Base-by-base conservation (phyloP, 129 eudicot genomes). In the Pulicaria dysenterica region DNA sequence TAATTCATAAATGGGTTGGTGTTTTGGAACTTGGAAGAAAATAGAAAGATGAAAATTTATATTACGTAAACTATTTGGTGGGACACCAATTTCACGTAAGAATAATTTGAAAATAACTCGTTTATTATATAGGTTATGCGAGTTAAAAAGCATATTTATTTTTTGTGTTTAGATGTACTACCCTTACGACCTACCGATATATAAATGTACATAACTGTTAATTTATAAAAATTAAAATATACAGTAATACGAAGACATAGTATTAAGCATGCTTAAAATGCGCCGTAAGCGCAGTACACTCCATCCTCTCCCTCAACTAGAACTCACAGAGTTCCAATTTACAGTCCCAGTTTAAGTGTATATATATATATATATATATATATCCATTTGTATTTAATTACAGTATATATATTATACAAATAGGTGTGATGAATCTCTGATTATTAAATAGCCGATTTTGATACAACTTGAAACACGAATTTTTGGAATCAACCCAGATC, bases 221-320 rank as follows among this genome's bases (percentile, higher is more conserved):
- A 24, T 24, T 24, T 24, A 24, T 24, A 24, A 24, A 24, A 24
- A 24, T 24, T 24, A 24, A 24, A 2, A 24, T 24, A 24, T 24
- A 24, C 31, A 24, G 31, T 24, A 24, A 24, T 24, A 24, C 31
- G 31, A 24, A 24, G 31, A 6, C 31, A 65, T 44, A 14, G 6
- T 6, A 45, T 53, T 19, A 16, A 54, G 43, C 44, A 31, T 56
- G 55, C 53, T 75, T 75, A 75, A 65, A 42, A 64, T 74, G 72
- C 71, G 72, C 79, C 72, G 17, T 63, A 9, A 51, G 79, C 55
- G 51, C 64, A 63, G 49, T 53, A 55, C 64, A 41, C 79, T 74
- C 62, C 73, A 64, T 74, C 79, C 14, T 42, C 79, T 59, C 38
- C 60, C 60, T 54, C 57, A 43, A 16, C 49, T 54, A 47, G 50